Percentiles rank a stretch among this genome's conserved stretches.
Evolutionary conservation across 2,329 filamentous ascomycete species (phyloP).

Genomic region (Trichoderma koningii): DNA sequence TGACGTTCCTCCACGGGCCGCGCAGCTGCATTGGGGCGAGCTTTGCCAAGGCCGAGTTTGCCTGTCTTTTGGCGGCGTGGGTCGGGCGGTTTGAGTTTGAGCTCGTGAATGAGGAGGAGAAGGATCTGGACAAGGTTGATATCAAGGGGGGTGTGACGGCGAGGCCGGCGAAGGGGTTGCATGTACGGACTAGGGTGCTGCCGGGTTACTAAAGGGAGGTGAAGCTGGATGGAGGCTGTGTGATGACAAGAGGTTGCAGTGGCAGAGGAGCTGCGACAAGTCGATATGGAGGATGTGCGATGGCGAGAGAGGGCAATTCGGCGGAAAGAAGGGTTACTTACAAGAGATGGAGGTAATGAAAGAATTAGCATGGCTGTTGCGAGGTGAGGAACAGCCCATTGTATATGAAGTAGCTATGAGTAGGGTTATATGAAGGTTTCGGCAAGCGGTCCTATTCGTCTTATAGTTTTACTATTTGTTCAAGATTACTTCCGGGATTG

Average conservation of each 20-base stretch:
- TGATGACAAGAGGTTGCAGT: too few species aligned
- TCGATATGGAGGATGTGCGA: too few species aligned
- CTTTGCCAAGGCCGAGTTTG: slow-evolving; percentile 84
- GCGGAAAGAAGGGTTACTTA: too few species aligned
- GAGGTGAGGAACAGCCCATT: not conserved
- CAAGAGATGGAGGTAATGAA: not conserved
- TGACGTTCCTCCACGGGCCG: slow-evolving; percentile 86
- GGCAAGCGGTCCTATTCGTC: too few species aligned
- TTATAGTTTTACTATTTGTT: too few species aligned
- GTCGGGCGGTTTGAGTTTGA: slow-evolving; percentile 72
- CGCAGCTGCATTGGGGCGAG: slow-evolving; percentile 80
- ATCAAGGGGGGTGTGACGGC: slow-evolving; percentile 72
- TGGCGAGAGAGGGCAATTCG: too few species aligned
- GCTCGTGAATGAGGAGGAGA: slow-evolving; percentile 58
- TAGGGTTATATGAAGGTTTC: too few species aligned
- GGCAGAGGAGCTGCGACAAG: too few species aligned
- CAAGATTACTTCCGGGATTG: too few species aligned
- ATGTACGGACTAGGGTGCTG: slow-evolving; percentile 66
- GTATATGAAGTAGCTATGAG: too few species aligned
- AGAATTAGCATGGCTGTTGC: not conserved
- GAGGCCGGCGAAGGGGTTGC: slow-evolving; percentile 71
- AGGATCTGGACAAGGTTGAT: slow-evolving; percentile 66
- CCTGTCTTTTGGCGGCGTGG: slow-evolving; percentile 75
- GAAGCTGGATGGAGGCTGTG: not conserved
- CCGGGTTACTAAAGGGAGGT: slow-evolving; percentile 55